These are phyloP conservation scores for Cruciata laevipes DNA, from an alignment of 257 asterid genomes.

Conservation along the genomic window DNA sequence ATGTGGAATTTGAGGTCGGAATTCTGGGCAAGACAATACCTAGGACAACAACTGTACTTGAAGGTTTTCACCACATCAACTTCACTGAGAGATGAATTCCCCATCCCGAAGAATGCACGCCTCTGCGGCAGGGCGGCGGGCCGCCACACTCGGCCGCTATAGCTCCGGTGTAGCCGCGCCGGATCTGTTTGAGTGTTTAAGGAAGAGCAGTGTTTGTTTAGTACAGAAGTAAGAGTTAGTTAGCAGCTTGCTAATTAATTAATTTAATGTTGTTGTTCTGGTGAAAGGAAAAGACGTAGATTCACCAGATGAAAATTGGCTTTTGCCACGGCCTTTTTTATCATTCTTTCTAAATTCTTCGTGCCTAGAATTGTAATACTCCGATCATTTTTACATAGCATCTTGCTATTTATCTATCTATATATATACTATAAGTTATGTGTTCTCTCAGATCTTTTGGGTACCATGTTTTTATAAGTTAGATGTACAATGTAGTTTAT, in stretches of 20 bases:
- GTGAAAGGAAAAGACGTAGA: slow-evolving; percentile 4
- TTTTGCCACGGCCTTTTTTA: slow-evolving; percentile 15
- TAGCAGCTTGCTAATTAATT: slow-evolving; percentile 11
- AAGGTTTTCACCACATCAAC: slow-evolving; percentile 65
- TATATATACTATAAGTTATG: slow-evolving; percentile 3
- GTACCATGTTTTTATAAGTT: too few species aligned
- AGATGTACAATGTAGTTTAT: too few species aligned
- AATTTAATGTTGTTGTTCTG: slow-evolving; percentile 10
- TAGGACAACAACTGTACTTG: slow-evolving; percentile 73
- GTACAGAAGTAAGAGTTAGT: background rate
- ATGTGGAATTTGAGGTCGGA: slow-evolving; percentile 89
- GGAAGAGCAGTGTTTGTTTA: background rate
- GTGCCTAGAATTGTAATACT: slow-evolving; percentile 7
- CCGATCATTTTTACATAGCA: background rate
- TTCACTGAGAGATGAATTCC: slow-evolving; percentile 74
- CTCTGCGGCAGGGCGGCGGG: slow-evolving; percentile 80
- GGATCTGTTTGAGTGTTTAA: slow-evolving; percentile 6
- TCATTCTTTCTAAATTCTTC: slow-evolving; percentile 16
- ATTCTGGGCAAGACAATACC: slow-evolving; percentile 79
- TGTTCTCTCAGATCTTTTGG: background rate
- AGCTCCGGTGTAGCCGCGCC: slow-evolving; percentile 12
- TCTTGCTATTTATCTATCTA: slow-evolving; percentile 4
- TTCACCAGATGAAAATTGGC: slow-evolving; percentile 7
- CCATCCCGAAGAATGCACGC: slow-evolving; percentile 79
- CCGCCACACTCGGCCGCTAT: slow-evolving; percentile 62